Evolutionary conservation across 2,329 filamentous ascomycete genomes (phyloP).

Genomic region (Aspergillus thermomutatus): DNA sequence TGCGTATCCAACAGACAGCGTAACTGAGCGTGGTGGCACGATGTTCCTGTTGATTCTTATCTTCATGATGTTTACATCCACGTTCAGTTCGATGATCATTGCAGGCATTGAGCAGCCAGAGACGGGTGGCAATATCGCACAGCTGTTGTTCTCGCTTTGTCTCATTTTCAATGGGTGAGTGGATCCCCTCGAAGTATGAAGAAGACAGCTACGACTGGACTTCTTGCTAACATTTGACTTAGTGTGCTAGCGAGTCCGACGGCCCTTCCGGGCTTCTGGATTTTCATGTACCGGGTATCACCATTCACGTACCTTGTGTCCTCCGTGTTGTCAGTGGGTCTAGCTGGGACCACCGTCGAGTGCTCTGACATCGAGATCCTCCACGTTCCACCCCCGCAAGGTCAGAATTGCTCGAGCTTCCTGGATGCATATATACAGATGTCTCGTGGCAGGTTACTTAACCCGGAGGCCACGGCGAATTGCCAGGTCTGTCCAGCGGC

Average conservation of each 20-base stretch:
- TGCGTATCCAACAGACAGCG: constrained; percentile 29
- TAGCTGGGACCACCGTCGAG: constrained; percentile 26
- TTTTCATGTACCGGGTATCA: constrained; percentile 69
- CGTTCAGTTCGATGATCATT: constrained; percentile 71
- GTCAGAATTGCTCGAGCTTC: constrained; percentile 62
- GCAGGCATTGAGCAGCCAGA: constrained; percentile 64
- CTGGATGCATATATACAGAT: constrained; percentile 55
- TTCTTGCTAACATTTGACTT: constrained; percentile 1
- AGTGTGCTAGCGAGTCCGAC: constrained; percentile 59
- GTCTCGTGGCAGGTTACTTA: constrained; percentile 59
- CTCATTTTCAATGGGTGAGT: constrained; percentile 53
- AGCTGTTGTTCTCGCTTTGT: constrained; percentile 55
- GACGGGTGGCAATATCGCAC: constrained; percentile 61
- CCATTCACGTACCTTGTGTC: constrained; percentile 62
- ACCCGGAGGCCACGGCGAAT: constrained; percentile 53
- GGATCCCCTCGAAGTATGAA: not conserved
- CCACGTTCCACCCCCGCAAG: constrained; percentile 49
- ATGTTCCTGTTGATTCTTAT: constrained; percentile 62
- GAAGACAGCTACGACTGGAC: not conserved
- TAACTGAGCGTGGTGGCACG: constrained; percentile 55
- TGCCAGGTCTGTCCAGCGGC: constrained; percentile 53
- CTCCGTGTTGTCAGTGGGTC: constrained; percentile 36
- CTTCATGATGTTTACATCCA: constrained; percentile 66
- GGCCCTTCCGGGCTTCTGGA: constrained; percentile 68
- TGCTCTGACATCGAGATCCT: constrained; percentile 36